Evolutionary conservation across 305 asterid species (phyloP), one percentile per base, ranked within the genome.

Genomic region (Fraxinus velutina): DNA sequence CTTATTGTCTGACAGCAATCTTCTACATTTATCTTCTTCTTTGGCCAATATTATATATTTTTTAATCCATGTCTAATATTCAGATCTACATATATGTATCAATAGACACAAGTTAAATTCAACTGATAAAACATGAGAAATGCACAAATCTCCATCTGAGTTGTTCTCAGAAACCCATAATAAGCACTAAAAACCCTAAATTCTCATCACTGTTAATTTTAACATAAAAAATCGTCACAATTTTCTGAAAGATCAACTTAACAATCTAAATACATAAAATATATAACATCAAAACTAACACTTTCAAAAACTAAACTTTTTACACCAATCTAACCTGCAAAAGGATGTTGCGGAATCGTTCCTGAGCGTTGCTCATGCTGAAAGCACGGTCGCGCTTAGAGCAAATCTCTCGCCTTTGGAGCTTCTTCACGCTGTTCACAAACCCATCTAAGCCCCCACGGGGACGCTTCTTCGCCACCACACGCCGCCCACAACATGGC

Each of bases 381-480:
- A 76, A 76, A 76, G 79, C 62, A 39, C 79, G 62, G 39, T 76
- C 79, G 4, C 79, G 62, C 39, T 76, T 76, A 5, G 71, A 39
- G 57, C 79, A 76, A 76, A 76, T 76, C 79, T 76, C 71, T 29
- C 79, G 37, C 37, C 79, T 50, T 24, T 19, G 62, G 6, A 76
- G 68, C 79, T 76, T 76, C 79, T 47, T 76, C 39, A 76, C 79
- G 24, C 79, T 76, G 68, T 76, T 76, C 79, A 88, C 73, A 75
- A 81, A 84, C 84, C 90, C 91, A 84, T 87, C 88, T 22, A 78
- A 68, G 7, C 90, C 87, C 68, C 92, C 86, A 32, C 88, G 88
- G n/a, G 81, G 89, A 36, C 89, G 85, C 85, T 88, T 90, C 83
- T 88, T 90, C 4, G 90, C 89, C 85, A 88, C 88, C 76, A 87